phyloP scores from a whole-genome alignment of 176 grass and related monocot species.

The Musa itinerans region DNA sequence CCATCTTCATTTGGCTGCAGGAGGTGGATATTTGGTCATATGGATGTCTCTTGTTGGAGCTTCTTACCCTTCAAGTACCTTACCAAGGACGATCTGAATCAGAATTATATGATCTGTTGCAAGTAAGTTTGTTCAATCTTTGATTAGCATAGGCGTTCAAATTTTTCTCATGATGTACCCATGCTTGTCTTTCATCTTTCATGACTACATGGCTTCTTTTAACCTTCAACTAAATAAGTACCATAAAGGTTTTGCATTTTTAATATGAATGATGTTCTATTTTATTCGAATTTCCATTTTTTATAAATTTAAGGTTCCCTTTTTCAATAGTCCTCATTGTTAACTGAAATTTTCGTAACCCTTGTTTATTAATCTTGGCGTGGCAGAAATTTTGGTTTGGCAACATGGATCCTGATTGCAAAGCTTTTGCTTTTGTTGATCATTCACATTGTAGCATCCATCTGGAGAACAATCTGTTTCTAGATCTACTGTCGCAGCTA shows the following conservation, averaged over 20 bases:
- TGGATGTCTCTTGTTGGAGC: constrained; percentile 84
- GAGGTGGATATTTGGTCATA: constrained; percentile 98
- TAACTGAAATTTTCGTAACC: too few species aligned
- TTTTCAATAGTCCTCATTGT: too few species aligned
- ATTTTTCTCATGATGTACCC: neutral
- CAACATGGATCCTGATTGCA: too few species aligned
- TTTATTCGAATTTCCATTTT: too few species aligned
- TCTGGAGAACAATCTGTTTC: neutral
- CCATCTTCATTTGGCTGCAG: constrained; percentile 29
- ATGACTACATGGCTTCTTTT: too few species aligned
- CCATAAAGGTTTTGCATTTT: too few species aligned
- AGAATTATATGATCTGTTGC: constrained; percentile 78
- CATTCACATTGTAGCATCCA: neutral
- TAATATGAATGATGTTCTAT: too few species aligned
- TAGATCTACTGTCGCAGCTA: neutral
- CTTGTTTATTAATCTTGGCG: too few species aligned
- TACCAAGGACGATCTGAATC: constrained; percentile 57
- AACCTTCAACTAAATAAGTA: too few species aligned
- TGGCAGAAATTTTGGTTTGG: too few species aligned
- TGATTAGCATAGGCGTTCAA: neutral
- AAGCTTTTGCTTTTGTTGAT: neutral
- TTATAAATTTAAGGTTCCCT: too few species aligned
- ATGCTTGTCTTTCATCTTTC: neutral
- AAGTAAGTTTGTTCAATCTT: constrained; percentile 25
- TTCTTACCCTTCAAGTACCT: constrained; percentile 72